These are phyloP conservation scores for Achaetomiella virescens DNA, from an alignment of 495 filamentous ascomycete species.

Conservation along the genomic window DNA sequence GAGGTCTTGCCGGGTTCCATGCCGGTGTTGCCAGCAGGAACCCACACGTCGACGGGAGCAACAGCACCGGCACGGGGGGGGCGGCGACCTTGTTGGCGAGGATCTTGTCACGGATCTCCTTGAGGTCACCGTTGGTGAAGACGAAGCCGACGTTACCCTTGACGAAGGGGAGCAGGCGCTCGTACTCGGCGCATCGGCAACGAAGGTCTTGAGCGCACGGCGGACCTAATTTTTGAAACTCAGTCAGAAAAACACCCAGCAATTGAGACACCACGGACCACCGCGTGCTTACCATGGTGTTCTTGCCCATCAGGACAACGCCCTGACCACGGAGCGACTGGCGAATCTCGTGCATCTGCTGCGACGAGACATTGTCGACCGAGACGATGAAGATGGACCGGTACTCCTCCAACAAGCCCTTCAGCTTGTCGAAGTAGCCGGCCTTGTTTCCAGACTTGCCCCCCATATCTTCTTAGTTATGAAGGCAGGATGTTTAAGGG, in stretches of 20 bases:
- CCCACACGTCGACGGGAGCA: conserved; percentile 81
- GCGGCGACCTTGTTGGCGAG: conserved; percentile 94
- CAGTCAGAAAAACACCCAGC: neutral
- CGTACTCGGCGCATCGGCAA: conserved; percentile 86
- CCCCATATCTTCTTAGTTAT: conserved; percentile 97
- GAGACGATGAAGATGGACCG: conserved; percentile 93
- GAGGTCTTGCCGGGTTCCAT: conserved; percentile 99
- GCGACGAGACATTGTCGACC: conserved; percentile 94
- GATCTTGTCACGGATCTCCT: conserved; percentile 86
- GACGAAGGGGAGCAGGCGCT: conserved; percentile 91
- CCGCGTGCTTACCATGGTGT: conserved; percentile 75
- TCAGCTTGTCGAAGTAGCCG: conserved; percentile 99
- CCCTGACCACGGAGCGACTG: conserved; percentile 76
- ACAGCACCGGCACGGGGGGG: conserved; percentile 92
- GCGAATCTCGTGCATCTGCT: conserved; percentile 99
- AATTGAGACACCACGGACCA: neutral
- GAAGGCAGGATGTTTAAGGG: conserved; percentile 99
- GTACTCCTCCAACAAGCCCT: conserved; percentile 86
- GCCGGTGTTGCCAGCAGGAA: conserved; percentile 97
- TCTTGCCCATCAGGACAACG: conserved; percentile 99
- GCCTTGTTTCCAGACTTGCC: conserved; percentile 91
- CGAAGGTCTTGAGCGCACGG: conserved; percentile 94
- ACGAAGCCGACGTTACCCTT: conserved; percentile 98
- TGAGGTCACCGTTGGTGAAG: conserved; percentile 97
- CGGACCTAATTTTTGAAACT: conserved; percentile 55